A percentile compares a stretch with the other conserved stretches of the same genome.
phyloP scores from a whole-genome alignment of 495 filamentous ascomycete species.

The Neurospora pannonica region DNA sequence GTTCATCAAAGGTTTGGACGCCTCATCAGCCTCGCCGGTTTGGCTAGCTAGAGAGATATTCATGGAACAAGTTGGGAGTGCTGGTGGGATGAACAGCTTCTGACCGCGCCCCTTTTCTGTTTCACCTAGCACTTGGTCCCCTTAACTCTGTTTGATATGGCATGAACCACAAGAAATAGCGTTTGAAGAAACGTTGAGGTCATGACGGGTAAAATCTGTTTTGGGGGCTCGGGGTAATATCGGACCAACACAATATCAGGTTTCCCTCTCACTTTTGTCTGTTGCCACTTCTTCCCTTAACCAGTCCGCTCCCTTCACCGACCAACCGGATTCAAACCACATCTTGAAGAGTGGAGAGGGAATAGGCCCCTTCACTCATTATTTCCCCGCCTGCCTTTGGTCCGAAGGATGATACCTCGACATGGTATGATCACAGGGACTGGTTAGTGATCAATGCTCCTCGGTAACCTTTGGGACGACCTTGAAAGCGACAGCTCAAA shows the following conservation, averaged over 20 bases:
- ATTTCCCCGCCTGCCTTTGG: neutral
- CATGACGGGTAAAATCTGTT: neutral
- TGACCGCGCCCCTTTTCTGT: neutral
- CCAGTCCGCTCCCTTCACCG: neutral
- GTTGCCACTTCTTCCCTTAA: neutral
- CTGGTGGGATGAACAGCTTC: neutral
- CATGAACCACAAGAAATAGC: neutral
- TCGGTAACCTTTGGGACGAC: neutral
- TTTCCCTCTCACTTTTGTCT: neutral
- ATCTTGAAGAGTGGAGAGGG: neutral
- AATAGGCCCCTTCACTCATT: neutral
- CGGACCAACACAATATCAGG: neutral
- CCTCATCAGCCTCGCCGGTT: neutral
- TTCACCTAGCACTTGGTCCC: neutral
- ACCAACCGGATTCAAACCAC: neutral
- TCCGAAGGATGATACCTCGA: neutral
- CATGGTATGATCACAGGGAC: neutral
- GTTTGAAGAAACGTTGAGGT: neutral
- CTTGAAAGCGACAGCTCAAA: neutral
- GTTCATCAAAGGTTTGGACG: neutral
- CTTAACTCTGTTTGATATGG: neutral
- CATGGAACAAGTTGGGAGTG: neutral
- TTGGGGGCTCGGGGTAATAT: neutral
- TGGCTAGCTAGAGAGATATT: neutral
- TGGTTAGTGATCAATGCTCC: neutral